Base-by-base conservation (phyloP, 2,329 filamentous ascomycete genomes). In the Thyridium curvatum region DNA sequence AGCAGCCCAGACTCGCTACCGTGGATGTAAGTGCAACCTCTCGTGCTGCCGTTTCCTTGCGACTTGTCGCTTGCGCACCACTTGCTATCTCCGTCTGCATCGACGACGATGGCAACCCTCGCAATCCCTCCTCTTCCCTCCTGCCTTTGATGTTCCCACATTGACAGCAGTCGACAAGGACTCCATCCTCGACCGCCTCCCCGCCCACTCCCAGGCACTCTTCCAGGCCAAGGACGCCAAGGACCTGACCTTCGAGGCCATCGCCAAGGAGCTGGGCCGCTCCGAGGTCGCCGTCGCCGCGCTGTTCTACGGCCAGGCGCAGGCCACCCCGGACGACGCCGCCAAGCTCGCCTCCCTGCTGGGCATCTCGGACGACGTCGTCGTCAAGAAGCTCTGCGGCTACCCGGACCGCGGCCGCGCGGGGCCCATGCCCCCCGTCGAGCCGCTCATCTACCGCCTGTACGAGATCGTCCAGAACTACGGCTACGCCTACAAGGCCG, bases 381-480 rank as follows among this genome's bases (percentile, higher is more conserved):
- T 74, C 39, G 65, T 69, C 4, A 77, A 86, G 51, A 69, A 43
- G 36, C 12, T 93, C 46, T 69, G 70, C 28, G 84, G 79, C 0
- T 90, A 86, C 54, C 90, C 89, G 0, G 86, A 95, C 59, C 77
- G 90, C 3, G 90, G 90, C 28, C 72, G 80, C 38, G 76, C 82
- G 0, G 78, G 87, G 2, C 84, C 88, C 41, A 90, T 93, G 86
- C 87, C 86, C 1, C 86, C 86, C 0, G 81, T 77, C 42, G 88
- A 94, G 58, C 88, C 88, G 4, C 64, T 94, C 50, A 90, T 96
- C 56, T 97, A 97, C 62, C 73, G 91, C 3, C 61, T 96, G 43
- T 96, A 88, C 60, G 91, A 97, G 71, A 85, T 96, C 57, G 83
- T 97, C 45, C 90, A 96, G 68, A 97, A 95, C 61, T 96, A 96